Base-by-base conservation (phyloP, 495 filamentous ascomycete genomes). In the Astrocystis sublimbata region DNA sequence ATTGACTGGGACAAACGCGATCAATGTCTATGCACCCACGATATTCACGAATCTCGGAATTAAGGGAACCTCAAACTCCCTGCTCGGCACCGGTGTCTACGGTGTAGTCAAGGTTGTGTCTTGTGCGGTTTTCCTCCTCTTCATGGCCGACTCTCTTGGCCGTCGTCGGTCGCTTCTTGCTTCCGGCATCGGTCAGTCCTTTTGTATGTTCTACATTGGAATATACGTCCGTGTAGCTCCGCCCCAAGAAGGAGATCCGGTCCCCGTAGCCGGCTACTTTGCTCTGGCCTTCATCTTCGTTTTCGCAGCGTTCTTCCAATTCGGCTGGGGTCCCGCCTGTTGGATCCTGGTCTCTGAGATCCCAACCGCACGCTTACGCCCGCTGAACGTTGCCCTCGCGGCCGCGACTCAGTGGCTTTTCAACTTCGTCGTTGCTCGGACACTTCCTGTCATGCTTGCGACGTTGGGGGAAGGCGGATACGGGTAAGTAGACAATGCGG, bases 281-380 rank as follows among this genome's bases (percentile, higher is more conserved):
- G 88, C 88, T 0, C 78, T 90, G 4, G 83, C 89, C 31, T 88
- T 83, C 71, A 87, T 92, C 58, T 92, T 88, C 71, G 73, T 91
- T 45, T 91, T 91, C 65, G 89, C 88, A 12, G 85, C 83, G 2
- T 88, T 88, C 78, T 90, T 90, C 79, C 88, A 90, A 58, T 89
- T 91, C 69, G 87, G 88, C 41, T 92, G 89, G 88, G 89, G 89
- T 0, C 89, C 89, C 0, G 85, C 87, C 26, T 90, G 88, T 73
- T 92, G 89, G 90, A 91, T 89, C 57, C 88, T 88, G 64, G 85
- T 89, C 38, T 82, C 81, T 10, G 87, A 92, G 78, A 92, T 93
- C 67, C 89, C 89, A 10, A 84, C 87, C 6, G 87, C 88, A 3
- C 83, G 89, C 3, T 81, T 92, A 4, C 82, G 89, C 28, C 86